These are phyloP conservation scores for Comarum palustre DNA, from an alignment of 306 rosid genomes.

Conservation along the genomic window DNA sequence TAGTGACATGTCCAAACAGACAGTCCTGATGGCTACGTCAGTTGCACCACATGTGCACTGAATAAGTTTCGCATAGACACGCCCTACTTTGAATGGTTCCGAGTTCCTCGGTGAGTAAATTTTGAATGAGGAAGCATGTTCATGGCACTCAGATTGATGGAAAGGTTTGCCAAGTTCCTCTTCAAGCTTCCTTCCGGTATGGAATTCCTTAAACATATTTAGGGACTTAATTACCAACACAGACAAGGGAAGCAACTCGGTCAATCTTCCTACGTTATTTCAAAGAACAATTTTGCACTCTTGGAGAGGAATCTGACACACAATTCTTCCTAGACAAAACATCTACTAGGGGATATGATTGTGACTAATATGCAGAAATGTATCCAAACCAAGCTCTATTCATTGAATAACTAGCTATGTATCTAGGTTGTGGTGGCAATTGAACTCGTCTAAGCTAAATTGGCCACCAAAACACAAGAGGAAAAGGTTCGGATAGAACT, in stretches of 20 bases:
- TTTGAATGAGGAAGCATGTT: too few relatives aligned
- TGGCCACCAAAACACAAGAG: background rate
- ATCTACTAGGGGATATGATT: background rate
- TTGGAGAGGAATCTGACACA: background rate
- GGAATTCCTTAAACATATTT: too few relatives aligned
- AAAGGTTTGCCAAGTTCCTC: too few relatives aligned
- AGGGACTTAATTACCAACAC: too few relatives aligned
- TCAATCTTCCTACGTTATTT: background rate
- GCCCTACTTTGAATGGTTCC: too few relatives aligned
- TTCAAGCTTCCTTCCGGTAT: too few relatives aligned
- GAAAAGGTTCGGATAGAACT: background rate
- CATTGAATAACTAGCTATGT: too few relatives aligned
- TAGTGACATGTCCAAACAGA: too few relatives aligned
- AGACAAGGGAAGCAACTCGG: background rate
- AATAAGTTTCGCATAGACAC: too few relatives aligned
- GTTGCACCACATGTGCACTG: too few relatives aligned
- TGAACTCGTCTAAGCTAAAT: background rate
- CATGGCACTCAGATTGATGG: too few relatives aligned
- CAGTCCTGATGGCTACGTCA: background rate
- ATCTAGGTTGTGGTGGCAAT: background rate
- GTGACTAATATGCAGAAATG: background rate
- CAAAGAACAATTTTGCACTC: background rate
- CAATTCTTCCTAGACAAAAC: background rate
- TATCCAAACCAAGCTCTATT: background rate
- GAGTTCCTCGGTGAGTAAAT: too few relatives aligned